Percentiles rank a stretch among this genome's conserved stretches.
Conservation (phyloP, 192 early-diverging fungal species). For the Polychytrium aggregatum region DNA sequence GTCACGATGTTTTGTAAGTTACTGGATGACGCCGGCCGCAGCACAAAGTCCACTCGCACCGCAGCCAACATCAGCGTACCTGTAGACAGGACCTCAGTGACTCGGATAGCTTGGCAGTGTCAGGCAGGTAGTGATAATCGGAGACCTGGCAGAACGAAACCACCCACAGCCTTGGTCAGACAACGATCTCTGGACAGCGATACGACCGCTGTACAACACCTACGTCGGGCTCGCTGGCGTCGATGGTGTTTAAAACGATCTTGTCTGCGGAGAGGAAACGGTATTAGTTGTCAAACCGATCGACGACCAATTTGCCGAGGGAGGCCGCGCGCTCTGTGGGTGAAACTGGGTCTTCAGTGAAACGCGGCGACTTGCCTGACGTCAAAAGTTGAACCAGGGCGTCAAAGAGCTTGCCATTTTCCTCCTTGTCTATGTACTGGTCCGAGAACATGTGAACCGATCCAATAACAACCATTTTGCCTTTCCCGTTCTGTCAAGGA, state of each 20-base stretch:
- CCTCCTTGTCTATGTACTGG: slow-evolving; percentile 51
- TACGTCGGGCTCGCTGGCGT: slow-evolving; percentile 54
- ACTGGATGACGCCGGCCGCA: too few relatives aligned
- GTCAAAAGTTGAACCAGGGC: slow-evolving; percentile 45
- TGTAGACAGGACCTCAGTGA: slow-evolving; percentile 42
- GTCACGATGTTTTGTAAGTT: too few relatives aligned
- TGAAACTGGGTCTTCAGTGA: too few relatives aligned
- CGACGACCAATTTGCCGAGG: too few relatives aligned
- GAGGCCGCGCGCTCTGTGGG: too few relatives aligned
- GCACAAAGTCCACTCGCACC: background rate
- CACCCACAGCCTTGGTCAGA: background rate
- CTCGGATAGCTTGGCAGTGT: slow-evolving; percentile 33
- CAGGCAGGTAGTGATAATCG: slow-evolving; percentile 54
- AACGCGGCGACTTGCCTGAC: slow-evolving; percentile 11
- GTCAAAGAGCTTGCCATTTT: slow-evolving; percentile 49
- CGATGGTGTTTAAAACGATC: slow-evolving; percentile 45
- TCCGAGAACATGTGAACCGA: slow-evolving; percentile 48
- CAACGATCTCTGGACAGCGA: background rate
- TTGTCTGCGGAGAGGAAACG: slow-evolving; percentile 23
- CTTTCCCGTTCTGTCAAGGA: slow-evolving; percentile 24
- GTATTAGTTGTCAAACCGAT: background rate
- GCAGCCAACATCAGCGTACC: slow-evolving; percentile 6
- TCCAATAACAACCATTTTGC: slow-evolving; percentile 42
- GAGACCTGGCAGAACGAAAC: slow-evolving; percentile 18
- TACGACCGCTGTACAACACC: background rate